Evolutionary conservation across 768 basidiomycete genomes (phyloP).

Genomic region (Chlorophyllum brunneum): DNA sequence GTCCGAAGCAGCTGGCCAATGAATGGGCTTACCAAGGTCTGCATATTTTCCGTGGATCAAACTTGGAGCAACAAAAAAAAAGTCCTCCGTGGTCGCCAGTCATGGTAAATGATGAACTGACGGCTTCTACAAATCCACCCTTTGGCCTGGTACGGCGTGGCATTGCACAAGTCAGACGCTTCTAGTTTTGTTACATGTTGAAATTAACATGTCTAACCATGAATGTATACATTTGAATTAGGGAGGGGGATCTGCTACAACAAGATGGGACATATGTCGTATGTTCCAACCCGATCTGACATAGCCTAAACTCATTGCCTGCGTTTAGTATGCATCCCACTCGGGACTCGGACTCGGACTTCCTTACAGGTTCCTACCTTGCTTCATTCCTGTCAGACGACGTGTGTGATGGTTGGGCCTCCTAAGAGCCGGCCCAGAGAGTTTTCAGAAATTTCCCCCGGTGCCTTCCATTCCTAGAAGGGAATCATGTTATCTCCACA

Average conservation of each 20-base stretch:
- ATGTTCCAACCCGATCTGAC: neutral
- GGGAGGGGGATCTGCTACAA: neutral
- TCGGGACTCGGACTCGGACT: conserved; percentile 3
- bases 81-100: neutral
- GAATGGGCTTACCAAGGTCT: neutral
- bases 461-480: conserved; percentile 5
- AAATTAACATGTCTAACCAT: neutral
- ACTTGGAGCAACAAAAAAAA: neutral
- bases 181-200: too few relatives aligned
- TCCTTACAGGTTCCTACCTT: neutral
- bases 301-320: conserved; percentile 5
- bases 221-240: neutral
- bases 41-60: conserved; percentile 9
- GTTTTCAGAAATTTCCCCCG: neutral
- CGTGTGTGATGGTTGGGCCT: neutral
- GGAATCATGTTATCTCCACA: neutral
- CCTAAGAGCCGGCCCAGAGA: conserved; percentile 1
- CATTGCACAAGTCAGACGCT: too few relatives aligned
- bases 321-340: neutral
- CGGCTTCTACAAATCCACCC: neutral
- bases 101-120: neutral
- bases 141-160: neutral
- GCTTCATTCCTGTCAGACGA: conserved; percentile 2
- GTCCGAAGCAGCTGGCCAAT: conserved; percentile 2
- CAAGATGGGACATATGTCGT: neutral